A percentile compares a stretch with the other conserved stretches of the same genome.
Conservation (phyloP, 371 early-diverging fungal genomes). For the Mucor saturninus region DNA sequence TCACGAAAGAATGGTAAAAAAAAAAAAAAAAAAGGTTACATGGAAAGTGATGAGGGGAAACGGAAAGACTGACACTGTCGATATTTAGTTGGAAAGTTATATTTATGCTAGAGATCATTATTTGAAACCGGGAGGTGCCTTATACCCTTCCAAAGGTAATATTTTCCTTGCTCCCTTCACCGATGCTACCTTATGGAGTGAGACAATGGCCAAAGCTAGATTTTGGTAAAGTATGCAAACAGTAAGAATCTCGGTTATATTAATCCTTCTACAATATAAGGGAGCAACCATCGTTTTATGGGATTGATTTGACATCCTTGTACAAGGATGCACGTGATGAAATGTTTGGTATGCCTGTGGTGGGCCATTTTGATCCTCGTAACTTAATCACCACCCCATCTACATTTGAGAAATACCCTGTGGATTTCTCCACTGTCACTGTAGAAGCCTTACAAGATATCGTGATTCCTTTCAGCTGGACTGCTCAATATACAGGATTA, state of each 20-base stretch:
- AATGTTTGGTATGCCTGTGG: conserved; percentile 91
- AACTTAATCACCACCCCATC: conserved; percentile 75
- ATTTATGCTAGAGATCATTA: conserved; percentile 88
- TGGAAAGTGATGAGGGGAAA: background rate
- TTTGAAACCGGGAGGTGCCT: conserved; percentile 90
- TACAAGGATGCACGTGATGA: conserved; percentile 83
- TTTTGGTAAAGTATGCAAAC: conserved; percentile 65
- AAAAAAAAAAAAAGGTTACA: background rate
- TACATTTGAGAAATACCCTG: conserved; percentile 51
- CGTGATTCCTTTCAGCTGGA: conserved; percentile 85
- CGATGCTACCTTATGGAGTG: conserved; percentile 84
- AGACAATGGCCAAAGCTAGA: conserved; percentile 91
- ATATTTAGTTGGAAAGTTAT: conserved; percentile 73
- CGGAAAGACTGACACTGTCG: background rate
- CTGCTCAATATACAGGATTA: conserved; percentile 82
- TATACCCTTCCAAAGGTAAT: conserved; percentile 89
- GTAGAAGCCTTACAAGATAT: conserved; percentile 80
- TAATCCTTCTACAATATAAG: conserved; percentile 14
- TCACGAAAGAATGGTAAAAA: conserved; percentile 87
- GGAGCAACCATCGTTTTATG: conserved; percentile 88
- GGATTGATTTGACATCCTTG: conserved; percentile 90
- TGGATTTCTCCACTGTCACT: conserved; percentile 88
- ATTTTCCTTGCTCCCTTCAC: conserved; percentile 91
- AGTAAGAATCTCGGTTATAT: background rate
- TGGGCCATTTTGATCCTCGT: conserved; percentile 91